Conservation (phyloP, 495 filamentous ascomycete species). For the Penicillium soppii region DNA sequence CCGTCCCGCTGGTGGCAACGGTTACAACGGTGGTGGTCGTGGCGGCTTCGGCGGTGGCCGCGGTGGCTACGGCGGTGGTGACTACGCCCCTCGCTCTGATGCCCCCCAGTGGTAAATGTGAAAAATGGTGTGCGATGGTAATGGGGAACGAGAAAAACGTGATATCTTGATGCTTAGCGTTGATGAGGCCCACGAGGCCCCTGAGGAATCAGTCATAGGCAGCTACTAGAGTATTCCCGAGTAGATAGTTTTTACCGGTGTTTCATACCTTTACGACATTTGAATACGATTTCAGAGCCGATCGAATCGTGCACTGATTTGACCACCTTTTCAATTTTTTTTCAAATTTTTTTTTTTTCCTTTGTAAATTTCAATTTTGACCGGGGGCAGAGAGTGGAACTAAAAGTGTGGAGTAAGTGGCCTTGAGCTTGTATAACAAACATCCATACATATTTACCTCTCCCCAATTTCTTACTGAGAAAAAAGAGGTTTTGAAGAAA, state of each 20-base stretch:
- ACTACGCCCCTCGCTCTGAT: too few species aligned
- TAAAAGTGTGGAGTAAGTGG: too few species aligned
- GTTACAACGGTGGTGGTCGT: neutral
- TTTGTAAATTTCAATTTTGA: too few species aligned
- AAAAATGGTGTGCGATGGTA: slow-evolving; percentile 1
- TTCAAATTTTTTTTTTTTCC: neutral
- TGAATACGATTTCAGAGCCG: slow-evolving; percentile 1
- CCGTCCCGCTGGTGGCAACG: slow-evolving; percentile 2
- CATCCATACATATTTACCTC: too few species aligned
- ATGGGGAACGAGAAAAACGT: neutral
- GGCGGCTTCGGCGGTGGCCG: slow-evolving; percentile 3
- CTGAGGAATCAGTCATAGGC: neutral
- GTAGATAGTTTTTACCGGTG: slow-evolving; percentile 5
- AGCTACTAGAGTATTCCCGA: neutral
- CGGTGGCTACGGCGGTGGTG: too few species aligned
- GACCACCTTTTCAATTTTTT: neutral
- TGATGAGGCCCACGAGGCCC: neutral
- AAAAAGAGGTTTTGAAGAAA: too few species aligned
- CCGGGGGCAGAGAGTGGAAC: too few species aligned
- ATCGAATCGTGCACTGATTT: neutral
- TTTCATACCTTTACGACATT: slow-evolving; percentile 6
- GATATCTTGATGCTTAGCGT: slow-evolving; percentile 9
- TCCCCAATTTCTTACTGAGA: too few species aligned
- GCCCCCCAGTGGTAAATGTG: neutral
- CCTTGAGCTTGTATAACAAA: too few species aligned